Base-by-base conservation (phyloP, 2,329 filamentous ascomycete genomes). In the Davidsoniella virescens region DNA sequence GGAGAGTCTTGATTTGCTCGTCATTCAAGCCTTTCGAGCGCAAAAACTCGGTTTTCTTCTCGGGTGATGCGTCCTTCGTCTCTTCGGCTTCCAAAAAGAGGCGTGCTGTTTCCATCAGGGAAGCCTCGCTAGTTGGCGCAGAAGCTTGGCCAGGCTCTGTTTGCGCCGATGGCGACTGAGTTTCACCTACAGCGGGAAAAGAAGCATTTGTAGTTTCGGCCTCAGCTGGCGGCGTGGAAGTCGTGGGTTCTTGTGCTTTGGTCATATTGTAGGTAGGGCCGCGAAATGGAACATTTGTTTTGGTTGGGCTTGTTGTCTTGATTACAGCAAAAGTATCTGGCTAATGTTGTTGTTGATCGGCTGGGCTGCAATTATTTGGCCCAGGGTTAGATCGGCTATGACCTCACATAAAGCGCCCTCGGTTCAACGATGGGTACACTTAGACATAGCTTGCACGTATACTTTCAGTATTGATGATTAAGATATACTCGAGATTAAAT, bases 41-140 rank as follows among this genome's bases (percentile, higher is more conserved):
- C 1, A 95, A 67, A 57, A 94, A 94, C 6, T 75, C 73, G 17
- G 75, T 69, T 67, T 94, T 94, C 64, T 78, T 80, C 51, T 85
- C 81, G 42, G 72, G 70, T 0, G 82, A 70, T 33, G 82, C 78
- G 63, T 81, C 68, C 52, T 74, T 77, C 52, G 94, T 84, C 17
- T 72, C 70, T 6, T 84, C 78, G 54, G 93, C 82, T 47, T 84
- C 70, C 3, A 95, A 72, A 60, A 94, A 95, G 49, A 71, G 75
- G 41, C 74, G 72, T 25, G 87, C 87, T 60, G 87, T 77, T 14
- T 86, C 77, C 36, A 69, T 57, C 33, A 59, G 37, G 9, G 47
- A 14, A 23, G 39, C 20, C 26, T 45, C 20, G 17, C 49, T 25
- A 18, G 25, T 37, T 43, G 44, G 44, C 44, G 44, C 26, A 25